phyloP scores from a whole-genome alignment of 495 filamentous ascomycete genomes.

The Aspergillus sclerotioniger region DNA sequence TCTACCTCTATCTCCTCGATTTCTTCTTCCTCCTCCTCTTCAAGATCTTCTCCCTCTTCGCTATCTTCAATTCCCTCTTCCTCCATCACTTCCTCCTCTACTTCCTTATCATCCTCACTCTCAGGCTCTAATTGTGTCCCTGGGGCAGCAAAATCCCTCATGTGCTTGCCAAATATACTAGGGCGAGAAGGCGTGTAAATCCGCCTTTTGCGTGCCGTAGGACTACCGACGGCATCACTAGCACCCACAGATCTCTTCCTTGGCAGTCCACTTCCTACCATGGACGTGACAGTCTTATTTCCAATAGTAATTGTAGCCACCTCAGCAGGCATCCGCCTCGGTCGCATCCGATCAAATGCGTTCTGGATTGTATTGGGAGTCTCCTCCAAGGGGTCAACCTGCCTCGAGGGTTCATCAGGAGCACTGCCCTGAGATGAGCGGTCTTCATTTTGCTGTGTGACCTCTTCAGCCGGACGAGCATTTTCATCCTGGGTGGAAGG shows the following conservation, averaged over 20 bases:
- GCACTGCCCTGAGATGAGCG: conserved; percentile 3
- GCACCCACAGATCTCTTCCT: conserved; percentile 36
- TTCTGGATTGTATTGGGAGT: conserved; percentile 55
- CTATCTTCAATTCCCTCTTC: conserved; percentile 34
- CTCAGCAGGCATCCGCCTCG: conserved; percentile 63
- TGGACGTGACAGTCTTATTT: conserved; percentile 65
- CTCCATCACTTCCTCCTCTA: conserved; percentile 25
- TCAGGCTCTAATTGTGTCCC: conserved; percentile 45
- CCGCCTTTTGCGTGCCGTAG: conserved; percentile 29
- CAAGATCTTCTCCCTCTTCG: conserved; percentile 30
- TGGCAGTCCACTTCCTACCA: conserved; percentile 50
- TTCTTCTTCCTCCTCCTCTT: conserved; percentile 23
- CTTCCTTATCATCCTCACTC: conserved; percentile 25
- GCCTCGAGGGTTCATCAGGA: neutral
- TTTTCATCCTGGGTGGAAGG: neutral
- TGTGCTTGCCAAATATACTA: conserved; percentile 60
- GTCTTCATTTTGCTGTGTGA: neutral
- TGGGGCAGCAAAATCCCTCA: conserved; percentile 74
- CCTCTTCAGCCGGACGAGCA: neutral
- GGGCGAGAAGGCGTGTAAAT: conserved; percentile 44
- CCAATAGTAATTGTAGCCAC: conserved; percentile 89
- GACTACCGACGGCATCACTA: conserved; percentile 14
- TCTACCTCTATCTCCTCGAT: conserved; percentile 15
- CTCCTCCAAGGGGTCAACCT: conserved; percentile 24
- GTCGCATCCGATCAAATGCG: conserved; percentile 66